Evolutionary conservation across 1,284 basidiomycete genomes (phyloP), one percentile per base, ranked within the genome.

Genomic region (Microbotryum lychnidis-dioicae): DNA sequence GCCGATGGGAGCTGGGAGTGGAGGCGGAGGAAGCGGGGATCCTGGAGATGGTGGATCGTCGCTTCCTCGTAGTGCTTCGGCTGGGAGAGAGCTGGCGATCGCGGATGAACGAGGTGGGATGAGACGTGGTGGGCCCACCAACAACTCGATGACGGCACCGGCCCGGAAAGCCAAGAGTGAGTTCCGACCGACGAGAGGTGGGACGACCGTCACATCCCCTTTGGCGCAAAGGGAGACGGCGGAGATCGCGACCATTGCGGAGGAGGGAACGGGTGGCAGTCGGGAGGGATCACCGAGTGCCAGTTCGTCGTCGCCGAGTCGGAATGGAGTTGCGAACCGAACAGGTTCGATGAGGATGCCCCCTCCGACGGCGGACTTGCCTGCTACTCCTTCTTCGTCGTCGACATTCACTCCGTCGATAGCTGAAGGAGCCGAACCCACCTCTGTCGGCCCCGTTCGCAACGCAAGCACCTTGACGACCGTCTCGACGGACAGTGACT

Each of bases 51-150:
- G 55, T 6, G 44, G 64, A n/a, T 42, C 37, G 37, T 42, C 37
- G 16, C 37, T 42, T 25, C 48, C 27, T 44, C 46, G 23, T 42
- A 50, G n/a, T 31, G 54, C n/a, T 33, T 51, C 49, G 21, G 59
- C 59, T 18, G 59, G 54, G 20, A 29, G 54, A 29, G 59, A 61
- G 42, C 31, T 56, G 47, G 54, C 59, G 16, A 45, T 47, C 31
- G 31, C 27, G 44, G 16, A 42, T 9, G 47, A 47, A n/a, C 18
- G 51, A 53, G 29, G 57, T 47, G 37, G 37, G 20, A 48, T 33
- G 50, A 42, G 51, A n/a, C 8, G 44, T 8, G 57, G 14, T 4
- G 50, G 12, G 14, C 18, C 12, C 37, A 42, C 18, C 37, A 42
- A 42, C 37, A 18, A 18, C 37, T 12, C 37, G 37, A 44, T 4